Evolutionary conservation across 257 asterid genomes (phyloP).

Genomic region (Datura wrightii): DNA sequence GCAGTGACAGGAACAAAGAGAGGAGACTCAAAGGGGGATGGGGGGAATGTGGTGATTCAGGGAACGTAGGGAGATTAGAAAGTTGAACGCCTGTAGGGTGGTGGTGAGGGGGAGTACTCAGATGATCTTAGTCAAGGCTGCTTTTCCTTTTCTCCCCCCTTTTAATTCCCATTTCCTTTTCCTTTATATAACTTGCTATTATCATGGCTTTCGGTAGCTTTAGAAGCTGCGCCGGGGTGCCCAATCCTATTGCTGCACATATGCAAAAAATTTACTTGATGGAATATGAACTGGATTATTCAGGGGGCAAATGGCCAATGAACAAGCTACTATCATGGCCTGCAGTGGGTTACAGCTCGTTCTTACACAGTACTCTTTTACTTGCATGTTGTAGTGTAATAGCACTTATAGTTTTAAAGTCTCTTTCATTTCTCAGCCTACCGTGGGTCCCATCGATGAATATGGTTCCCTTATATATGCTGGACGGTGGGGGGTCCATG

Average conservation of each 20-base stretch:
- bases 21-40: not conserved
- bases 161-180: not conserved
- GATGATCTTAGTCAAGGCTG: not conserved
- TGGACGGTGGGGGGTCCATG: constrained; percentile 97
- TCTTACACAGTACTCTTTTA: not conserved
- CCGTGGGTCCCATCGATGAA: constrained; percentile 79
- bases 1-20: not conserved
- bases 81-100: not conserved
- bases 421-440: constrained; percentile 57
- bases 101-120: not conserved
- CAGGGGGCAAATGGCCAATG: not conserved
- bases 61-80: constrained; percentile 2
- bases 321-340: not conserved
- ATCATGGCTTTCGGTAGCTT: not conserved
- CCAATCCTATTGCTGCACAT: not conserved
- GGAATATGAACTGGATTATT: not conserved
- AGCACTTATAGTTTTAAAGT: not conserved
- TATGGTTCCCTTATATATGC: constrained; percentile 82
- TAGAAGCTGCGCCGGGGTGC: not conserved
- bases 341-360: constrained; percentile 18
- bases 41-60: not conserved
- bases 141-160: fast-evolving
- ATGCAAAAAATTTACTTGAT: not conserved
- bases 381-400: not conserved
- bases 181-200: not conserved